Evolutionary conservation across 169 alveolate species (phyloP).

Genomic region (Cryptosporidium viatorum): DNA sequence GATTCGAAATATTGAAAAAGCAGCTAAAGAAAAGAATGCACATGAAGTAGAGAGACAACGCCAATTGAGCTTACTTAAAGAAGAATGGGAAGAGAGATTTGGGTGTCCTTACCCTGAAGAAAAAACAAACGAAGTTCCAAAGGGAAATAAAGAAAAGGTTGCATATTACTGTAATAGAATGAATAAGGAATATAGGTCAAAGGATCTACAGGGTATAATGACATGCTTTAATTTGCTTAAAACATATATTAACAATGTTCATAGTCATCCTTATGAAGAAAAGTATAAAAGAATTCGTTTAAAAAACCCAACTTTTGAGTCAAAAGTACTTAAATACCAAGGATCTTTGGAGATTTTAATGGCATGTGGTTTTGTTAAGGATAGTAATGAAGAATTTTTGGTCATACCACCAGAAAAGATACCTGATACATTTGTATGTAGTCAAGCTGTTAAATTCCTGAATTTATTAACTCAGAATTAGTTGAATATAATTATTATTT

Average conservation of each 20-base stretch:
- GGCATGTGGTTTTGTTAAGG: constrained; percentile 80
- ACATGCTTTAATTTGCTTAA: constrained; percentile 77
- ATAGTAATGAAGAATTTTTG: constrained; percentile 77
- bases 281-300: constrained; percentile 79
- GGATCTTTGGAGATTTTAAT: constrained; percentile 80
- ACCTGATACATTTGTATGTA: constrained; percentile 81
- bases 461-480: constrained; percentile 10
- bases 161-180: constrained; percentile 79
- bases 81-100: constrained; percentile 80
- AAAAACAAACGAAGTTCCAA: constrained; percentile 16
- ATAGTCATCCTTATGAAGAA: constrained; percentile 78
- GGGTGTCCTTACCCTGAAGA: constrained; percentile 77
- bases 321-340: constrained; percentile 78
- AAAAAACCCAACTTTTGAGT: constrained; percentile 80
- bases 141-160: constrained; percentile 73
- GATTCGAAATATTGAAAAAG: constrained; percentile 72
- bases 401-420: constrained; percentile 74
- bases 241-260: constrained; percentile 78
- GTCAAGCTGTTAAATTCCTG: constrained; percentile 79
- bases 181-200: constrained; percentile 76
- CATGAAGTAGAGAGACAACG: constrained; percentile 80
- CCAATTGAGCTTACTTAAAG: constrained; percentile 77
- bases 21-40: constrained; percentile 78
- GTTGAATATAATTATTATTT: neutral
- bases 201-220: constrained; percentile 69